Conservation (phyloP, 495 filamentous ascomycete species). For the Aspergillus sclerotiicarbonarius region DNA sequence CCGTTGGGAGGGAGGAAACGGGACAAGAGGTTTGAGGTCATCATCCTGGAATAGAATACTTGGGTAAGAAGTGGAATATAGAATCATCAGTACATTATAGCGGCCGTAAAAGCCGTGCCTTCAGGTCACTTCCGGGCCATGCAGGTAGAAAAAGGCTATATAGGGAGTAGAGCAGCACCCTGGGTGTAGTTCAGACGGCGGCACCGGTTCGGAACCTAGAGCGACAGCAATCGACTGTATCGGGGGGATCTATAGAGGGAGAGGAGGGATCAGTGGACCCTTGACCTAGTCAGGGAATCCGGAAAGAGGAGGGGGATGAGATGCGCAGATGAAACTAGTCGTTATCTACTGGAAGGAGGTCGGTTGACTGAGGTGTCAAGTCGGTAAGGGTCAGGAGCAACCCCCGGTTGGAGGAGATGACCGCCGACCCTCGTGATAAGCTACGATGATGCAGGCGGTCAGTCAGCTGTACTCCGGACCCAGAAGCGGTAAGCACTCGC, state of each 20-base stretch:
- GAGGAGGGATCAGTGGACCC: neutral
- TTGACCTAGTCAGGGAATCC: neutral
- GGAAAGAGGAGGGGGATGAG: neutral
- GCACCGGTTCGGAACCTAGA: neutral
- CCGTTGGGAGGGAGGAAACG: slow-evolving; percentile 65
- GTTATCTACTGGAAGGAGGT: neutral
- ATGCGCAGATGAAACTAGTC: neutral
- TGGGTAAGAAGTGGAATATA: slow-evolving; percentile 11
- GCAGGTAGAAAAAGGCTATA: neutral
- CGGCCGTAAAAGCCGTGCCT: slow-evolving; percentile 14
- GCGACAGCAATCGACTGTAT: neutral
- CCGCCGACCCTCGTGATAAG: slow-evolving; percentile 24
- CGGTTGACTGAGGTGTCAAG: neutral
- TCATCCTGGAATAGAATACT: slow-evolving; percentile 43
- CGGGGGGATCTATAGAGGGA: neutral
- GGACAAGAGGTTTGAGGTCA: slow-evolving; percentile 77
- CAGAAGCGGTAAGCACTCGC: too few relatives aligned
- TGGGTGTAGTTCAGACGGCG: neutral
- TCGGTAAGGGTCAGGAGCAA: slow-evolving; percentile 2
- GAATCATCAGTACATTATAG: slow-evolving; percentile 20
- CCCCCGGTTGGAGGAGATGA: slow-evolving; percentile 11
- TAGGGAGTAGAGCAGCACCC: too few relatives aligned
- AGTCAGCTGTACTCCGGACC: neutral
- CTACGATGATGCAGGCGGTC: slow-evolving; percentile 27
- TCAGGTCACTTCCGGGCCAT: slow-evolving; percentile 20